Evolutionary conservation across 2,329 filamentous ascomycete species (phyloP).

Genomic region (Diaporthe sp.): DNA sequence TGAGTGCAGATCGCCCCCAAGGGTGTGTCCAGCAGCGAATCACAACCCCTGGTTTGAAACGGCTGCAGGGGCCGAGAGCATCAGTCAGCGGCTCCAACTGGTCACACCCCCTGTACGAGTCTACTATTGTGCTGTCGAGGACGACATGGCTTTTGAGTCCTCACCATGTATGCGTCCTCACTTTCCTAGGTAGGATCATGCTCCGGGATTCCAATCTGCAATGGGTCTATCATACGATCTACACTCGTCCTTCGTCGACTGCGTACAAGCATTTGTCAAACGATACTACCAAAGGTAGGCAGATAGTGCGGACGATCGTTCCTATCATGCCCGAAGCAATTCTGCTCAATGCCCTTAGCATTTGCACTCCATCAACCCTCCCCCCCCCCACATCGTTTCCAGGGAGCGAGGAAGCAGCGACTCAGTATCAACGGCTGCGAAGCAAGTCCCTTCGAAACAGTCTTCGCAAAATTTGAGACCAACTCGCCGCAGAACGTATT

Average conservation of each 20-base stretch:
- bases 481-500: not conserved
- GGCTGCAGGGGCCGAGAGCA: slow-evolving; percentile 29
- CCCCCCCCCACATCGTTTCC: not conserved
- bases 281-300: not conserved
- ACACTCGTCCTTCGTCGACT: not conserved
- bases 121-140: not conserved
- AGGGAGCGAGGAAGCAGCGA: not conserved
- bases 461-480: not conserved
- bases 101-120: not conserved
- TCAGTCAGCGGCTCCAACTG: slow-evolving; percentile 15
- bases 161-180: not conserved
- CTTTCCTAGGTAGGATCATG: not conserved
- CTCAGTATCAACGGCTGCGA: no score
- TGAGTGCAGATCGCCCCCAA: slow-evolving; percentile 32
- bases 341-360: not conserved
- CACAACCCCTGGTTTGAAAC: slow-evolving; percentile 25
- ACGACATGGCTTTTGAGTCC: not conserved
- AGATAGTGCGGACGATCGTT: not conserved
- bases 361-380: not conserved
- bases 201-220: not conserved
- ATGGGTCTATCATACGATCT: not conserved
- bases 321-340: not conserved
- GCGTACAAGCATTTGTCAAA: not conserved
- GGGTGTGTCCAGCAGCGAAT: slow-evolving; percentile 23
- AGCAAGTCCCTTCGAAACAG: not conserved